A percentile compares a stretch with the other conserved stretches of the same genome.
These are phyloP conservation scores for Candida krabiensis DNA, from an alignment of 805 yeast genomes.

Conservation along the genomic window DNA sequence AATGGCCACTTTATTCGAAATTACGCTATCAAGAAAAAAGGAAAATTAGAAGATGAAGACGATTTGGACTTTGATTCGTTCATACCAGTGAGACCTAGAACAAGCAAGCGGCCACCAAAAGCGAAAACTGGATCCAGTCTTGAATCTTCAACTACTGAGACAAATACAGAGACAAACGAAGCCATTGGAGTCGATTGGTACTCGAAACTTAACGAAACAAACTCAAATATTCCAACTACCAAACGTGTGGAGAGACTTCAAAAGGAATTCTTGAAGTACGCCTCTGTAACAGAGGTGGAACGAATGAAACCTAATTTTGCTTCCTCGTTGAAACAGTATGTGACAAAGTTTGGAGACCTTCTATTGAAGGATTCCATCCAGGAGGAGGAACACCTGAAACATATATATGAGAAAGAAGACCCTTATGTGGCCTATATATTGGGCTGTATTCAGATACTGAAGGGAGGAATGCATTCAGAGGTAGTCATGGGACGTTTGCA, in stretches of 20 bases:
- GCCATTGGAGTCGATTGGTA: conserved; percentile 12
- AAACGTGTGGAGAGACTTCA: conserved; percentile 12
- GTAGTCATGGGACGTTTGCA: conserved; percentile 12
- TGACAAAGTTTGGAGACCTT: conserved; percentile 23
- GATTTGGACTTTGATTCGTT: conserved; percentile 20
- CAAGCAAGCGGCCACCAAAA: background rate
- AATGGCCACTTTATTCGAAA: background rate
- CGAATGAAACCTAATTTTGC: conserved; percentile 20
- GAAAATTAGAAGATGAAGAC: conserved; percentile 24
- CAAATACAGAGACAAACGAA: too few species aligned
- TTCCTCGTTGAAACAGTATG: conserved; percentile 9
- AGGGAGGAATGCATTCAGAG: conserved; percentile 15
- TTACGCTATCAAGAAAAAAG: conserved; percentile 5
- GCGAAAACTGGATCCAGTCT: background rate
- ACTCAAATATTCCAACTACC: background rate
- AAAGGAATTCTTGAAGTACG: conserved; percentile 15
- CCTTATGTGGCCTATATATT: conserved; percentile 20
- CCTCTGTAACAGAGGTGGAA: conserved; percentile 14
- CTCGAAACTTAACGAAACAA: conserved; percentile 4
- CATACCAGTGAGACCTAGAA: background rate
- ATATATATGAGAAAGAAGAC: conserved; percentile 14
- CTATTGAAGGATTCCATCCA: conserved; percentile 15
- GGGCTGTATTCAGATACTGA: conserved; percentile 16
- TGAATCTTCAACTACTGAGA: background rate
- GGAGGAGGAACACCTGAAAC: conserved; percentile 15